A percentile compares a stretch with the other conserved stretches of the same genome.
phyloP scores from a whole-genome alignment of 2,329 filamentous ascomycete species.

The Talaromyces amestolkiae region DNA sequence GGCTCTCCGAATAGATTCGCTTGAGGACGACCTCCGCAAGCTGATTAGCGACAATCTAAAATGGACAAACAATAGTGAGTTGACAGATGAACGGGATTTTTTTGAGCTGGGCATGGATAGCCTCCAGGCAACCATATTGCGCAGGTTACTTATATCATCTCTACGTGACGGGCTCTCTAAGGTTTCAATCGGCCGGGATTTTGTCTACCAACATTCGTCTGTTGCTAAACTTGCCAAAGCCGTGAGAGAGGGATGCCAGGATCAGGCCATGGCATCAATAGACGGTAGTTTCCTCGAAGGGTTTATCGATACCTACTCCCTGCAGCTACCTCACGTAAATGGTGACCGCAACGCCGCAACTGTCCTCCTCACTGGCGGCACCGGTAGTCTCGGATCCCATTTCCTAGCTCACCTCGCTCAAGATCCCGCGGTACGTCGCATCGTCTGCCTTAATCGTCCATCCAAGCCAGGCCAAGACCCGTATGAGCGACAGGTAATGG shows the following conservation, averaged over 20 bases:
- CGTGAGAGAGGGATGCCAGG: background rate
- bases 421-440: background rate
- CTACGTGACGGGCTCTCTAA: background rate
- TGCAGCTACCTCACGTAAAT: background rate
- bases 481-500: background rate
- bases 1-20: background rate
- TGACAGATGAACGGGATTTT: slow-evolving; percentile 1
- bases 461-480: background rate
- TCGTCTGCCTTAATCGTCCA: background rate
- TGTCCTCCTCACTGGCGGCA: background rate
- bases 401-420: background rate
- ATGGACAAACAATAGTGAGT: background rate
- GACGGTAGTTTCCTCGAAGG: background rate
- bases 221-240: background rate
- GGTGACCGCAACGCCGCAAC: background rate
- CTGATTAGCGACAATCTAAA: slow-evolving; percentile 1
- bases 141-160: slow-evolving; percentile 9
- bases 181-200: slow-evolving; percentile 3
- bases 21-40: background rate
- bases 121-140: slow-evolving; percentile 3
- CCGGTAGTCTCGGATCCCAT: background rate
- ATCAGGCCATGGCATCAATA: background rate
- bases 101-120: slow-evolving; percentile 10
- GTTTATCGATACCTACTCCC: background rate
- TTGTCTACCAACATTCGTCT: slow-evolving; percentile 7